phyloP scores from a whole-genome alignment of 1,284 basidiomycete genomes.

The Sphaerobolus stellatus region DNA sequence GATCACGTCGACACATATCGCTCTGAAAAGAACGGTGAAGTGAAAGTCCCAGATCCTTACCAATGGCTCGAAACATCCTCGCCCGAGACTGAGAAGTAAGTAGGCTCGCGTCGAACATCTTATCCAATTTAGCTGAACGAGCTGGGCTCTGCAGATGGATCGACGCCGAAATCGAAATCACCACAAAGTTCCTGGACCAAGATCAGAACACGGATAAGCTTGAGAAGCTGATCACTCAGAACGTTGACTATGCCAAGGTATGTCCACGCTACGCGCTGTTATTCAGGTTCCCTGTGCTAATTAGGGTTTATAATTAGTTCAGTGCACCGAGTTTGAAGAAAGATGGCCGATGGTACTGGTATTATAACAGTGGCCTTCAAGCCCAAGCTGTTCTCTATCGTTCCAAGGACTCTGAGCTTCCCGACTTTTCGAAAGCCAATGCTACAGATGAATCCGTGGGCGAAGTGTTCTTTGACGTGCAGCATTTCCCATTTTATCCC shows the following conservation, averaged over 20 bases:
- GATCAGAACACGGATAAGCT: conserved; percentile 57
- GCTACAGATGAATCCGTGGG: conserved; percentile 38
- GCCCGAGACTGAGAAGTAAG: conserved; percentile 51
- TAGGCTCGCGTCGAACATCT: conserved; percentile 22
- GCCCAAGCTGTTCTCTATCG: conserved; percentile 69
- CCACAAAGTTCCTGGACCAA: conserved; percentile 58
- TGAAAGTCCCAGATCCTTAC: conserved; percentile 71
- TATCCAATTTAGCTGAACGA: background rate
- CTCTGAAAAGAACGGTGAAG: conserved; percentile 57
- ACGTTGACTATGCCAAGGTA: conserved; percentile 72
- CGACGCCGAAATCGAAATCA: conserved; percentile 60
- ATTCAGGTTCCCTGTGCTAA: background rate
- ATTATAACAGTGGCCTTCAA: conserved; percentile 70
- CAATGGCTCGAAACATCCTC: conserved; percentile 66
- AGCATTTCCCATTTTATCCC: conserved; percentile 15
- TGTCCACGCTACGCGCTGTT: background rate
- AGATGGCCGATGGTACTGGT: conserved; percentile 78
- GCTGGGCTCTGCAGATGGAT: conserved; percentile 46
- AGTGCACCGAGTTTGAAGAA: conserved; percentile 57
- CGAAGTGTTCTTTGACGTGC: conserved; percentile 77
- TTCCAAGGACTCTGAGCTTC: conserved; percentile 53
- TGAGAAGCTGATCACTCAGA: conserved; percentile 59
- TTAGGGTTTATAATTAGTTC: conserved; percentile 44
- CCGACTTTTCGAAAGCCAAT: conserved; percentile 47
- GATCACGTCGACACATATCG: conserved; percentile 69